Evolutionary conservation across 257 asterid species (phyloP).

Genomic region (Henckelia pumila): DNA sequence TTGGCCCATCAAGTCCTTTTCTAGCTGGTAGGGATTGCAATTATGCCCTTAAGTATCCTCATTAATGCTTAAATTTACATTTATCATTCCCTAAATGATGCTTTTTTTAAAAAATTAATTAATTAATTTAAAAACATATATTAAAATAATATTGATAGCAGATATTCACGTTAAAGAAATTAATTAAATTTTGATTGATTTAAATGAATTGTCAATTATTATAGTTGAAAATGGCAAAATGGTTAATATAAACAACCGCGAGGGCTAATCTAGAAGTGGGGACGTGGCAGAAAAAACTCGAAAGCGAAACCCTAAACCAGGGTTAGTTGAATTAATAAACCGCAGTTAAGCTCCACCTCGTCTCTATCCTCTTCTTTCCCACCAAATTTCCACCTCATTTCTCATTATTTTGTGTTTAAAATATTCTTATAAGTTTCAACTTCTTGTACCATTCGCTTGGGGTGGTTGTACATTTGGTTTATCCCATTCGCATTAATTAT

Average conservation of each 20-base stretch:
- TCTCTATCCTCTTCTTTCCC: conserved; percentile 31
- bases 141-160: too few relatives aligned
- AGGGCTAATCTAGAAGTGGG: background rate
- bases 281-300: background rate
- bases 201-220: too few relatives aligned
- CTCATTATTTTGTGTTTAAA: too few relatives aligned
- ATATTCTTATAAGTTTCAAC: background rate
- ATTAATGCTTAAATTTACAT: conserved; percentile 5
- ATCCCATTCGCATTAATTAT: conserved; percentile 26
- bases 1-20: background rate
- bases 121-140: too few relatives aligned
- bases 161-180: too few relatives aligned
- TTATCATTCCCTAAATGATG: background rate
- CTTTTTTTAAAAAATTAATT: too few relatives aligned
- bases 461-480: conserved; percentile 32
- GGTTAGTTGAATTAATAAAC: conserved; percentile 26
- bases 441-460: conserved; percentile 24
- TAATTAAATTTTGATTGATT: too few relatives aligned
- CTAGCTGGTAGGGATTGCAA: background rate
- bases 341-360: conserved; percentile 27
- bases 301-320: conserved; percentile 20
- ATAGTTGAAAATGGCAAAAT: conserved; percentile 14
- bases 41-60: background rate
- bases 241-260: conserved; percentile 15
- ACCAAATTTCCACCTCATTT: background rate